These are phyloP conservation scores for Ophiosphaerella herpotricha DNA, from an alignment of 2,329 filamentous ascomycete species.

Conservation along the genomic window DNA sequence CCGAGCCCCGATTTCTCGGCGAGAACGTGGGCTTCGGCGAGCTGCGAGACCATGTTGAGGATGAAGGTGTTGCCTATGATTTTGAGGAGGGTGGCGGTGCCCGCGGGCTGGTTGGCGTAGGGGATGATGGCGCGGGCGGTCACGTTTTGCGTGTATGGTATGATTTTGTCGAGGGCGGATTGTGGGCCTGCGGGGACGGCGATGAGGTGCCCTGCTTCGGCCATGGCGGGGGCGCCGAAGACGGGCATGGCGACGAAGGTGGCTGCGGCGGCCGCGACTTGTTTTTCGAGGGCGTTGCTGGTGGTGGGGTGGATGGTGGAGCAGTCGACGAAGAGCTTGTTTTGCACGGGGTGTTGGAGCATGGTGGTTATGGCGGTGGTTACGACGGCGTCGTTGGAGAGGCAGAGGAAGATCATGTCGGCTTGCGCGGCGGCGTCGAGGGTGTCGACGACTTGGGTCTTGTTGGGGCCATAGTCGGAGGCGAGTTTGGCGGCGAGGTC, in stretches of 20 bases:
- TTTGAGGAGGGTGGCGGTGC: conserved; percentile 74
- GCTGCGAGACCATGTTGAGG: conserved; percentile 77
- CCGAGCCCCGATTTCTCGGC: conserved; percentile 83
- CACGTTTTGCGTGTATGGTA: conserved; percentile 74
- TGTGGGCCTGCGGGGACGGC: conserved; percentile 72
- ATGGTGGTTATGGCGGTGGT: conserved; percentile 64
- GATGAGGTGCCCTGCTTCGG: conserved; percentile 71
- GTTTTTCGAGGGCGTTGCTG: conserved; percentile 67
- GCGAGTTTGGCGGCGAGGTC: conserved; percentile 67
- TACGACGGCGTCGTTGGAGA: conserved; percentile 78
- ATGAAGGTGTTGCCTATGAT: conserved; percentile 87
- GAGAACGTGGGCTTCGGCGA: conserved; percentile 77
- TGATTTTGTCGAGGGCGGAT: conserved; percentile 64
- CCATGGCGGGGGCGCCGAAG: conserved; percentile 73
- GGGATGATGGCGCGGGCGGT: conserved; percentile 72
- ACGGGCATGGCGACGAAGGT: conserved; percentile 77
- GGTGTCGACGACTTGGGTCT: conserved; percentile 66
- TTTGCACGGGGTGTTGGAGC: conserved; percentile 61
- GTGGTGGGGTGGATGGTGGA: conserved; percentile 87
- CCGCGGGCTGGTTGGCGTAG: conserved; percentile 69
- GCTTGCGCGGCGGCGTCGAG: conserved; percentile 71
- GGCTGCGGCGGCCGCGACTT: conserved; percentile 63
- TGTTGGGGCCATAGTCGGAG: conserved; percentile 62
- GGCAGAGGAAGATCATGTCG: conserved; percentile 81
- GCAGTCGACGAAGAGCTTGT: conserved; percentile 84